Conservation (phyloP, 1,284 basidiomycete species). For the Vanrija pseudolonga region DNA sequence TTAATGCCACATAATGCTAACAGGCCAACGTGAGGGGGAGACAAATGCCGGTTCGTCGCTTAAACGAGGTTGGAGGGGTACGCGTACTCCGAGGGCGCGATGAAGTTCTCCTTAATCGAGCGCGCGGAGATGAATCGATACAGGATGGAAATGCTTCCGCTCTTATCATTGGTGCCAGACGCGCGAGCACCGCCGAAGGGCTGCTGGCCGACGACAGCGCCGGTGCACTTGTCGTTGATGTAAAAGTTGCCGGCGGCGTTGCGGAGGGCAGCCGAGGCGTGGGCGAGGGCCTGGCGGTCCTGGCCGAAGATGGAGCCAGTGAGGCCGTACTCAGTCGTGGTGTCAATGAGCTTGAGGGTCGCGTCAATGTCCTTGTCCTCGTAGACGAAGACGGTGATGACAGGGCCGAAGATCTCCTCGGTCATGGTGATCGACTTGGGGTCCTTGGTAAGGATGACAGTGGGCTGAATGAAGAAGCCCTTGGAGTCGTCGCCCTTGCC, state of each 20-base stretch:
- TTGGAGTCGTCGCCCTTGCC: slow-evolving; percentile 80
- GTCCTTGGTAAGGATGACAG: slow-evolving; percentile 89
- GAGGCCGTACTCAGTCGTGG: slow-evolving; percentile 81
- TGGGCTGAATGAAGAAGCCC: slow-evolving; percentile 92
- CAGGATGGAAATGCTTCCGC: slow-evolving; percentile 85
- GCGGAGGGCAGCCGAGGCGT: slow-evolving; percentile 72
- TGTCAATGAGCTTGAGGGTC: slow-evolving; percentile 82
- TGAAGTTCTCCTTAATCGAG: slow-evolving; percentile 95
- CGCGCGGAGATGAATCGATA: slow-evolving; percentile 83
- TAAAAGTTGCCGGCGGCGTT: slow-evolving; percentile 75
- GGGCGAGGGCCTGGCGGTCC: slow-evolving; percentile 71
- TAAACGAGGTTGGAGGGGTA: slow-evolving; percentile 83
- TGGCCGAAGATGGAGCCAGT: slow-evolving; percentile 86
- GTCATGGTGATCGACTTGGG: slow-evolving; percentile 86
- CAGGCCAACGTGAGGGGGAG: too few relatives aligned
- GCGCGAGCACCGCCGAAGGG: slow-evolving; percentile 92
- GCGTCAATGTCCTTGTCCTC: slow-evolving; percentile 79
- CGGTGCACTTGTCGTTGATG: slow-evolving; percentile 86
- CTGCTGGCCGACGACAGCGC: slow-evolving; percentile 92
- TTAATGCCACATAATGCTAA: too few relatives aligned
- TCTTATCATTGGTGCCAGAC: slow-evolving; percentile 97
- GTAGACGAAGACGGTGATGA: slow-evolving; percentile 85
- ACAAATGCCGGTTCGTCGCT: background rate
- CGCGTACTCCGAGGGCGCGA: slow-evolving; percentile 66
- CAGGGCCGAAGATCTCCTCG: slow-evolving; percentile 97